Evolutionary conservation across 345 rosid genomes (phyloP), one percentile per base, ranked within the genome.

Genomic region (Garcia nutans): DNA sequence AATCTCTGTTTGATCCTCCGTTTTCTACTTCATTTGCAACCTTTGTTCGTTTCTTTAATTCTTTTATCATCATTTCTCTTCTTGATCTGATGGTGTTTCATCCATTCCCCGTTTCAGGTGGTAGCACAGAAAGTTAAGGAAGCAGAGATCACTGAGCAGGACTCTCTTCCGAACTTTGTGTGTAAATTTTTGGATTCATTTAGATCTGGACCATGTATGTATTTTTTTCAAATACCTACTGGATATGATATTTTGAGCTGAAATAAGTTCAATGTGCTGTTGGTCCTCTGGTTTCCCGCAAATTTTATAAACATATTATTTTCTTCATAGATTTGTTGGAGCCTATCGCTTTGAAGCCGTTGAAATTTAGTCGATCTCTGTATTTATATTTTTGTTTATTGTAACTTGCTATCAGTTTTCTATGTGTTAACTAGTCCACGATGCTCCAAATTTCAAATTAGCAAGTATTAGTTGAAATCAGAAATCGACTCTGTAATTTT

Each of bases 91-190:
- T 15, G 10, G 8, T 20, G 47, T 6, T 42, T 63, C 49, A 70
- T 60, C 7, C 10, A 37, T 28, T 65, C 42, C 26, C 24, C 76
- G 44, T 24, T 55, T 83, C 88, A 96, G 97, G 98, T 91, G 64
- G 85, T 88, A 49, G 91, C 86, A 28, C 99, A 91, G 87, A 92
- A 91, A 77, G 82, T 92, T 74, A 96, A 91, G 68, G 97, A 96
- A 86, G 85, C 98, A 11, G 95, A 92, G 88, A 93, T 96, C 86
- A 93, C 97, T 6, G 97, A 93, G 77, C 98, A 93, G 87, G 95
- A 93, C 82, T 96, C 97, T n/a, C 47, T 20, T 65, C 31, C 8
- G 13, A 2, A 13, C 41, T 33, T 37, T 37, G 42, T 37, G 7
- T 23, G 19, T 37, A 17, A 8, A 15, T 33, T 65, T n/a, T 9